Evolutionary conservation across 1,284 basidiomycete genomes (phyloP), one percentile per base, ranked within the genome.

Genomic region (Leucocoprinus gongylophorus): DNA sequence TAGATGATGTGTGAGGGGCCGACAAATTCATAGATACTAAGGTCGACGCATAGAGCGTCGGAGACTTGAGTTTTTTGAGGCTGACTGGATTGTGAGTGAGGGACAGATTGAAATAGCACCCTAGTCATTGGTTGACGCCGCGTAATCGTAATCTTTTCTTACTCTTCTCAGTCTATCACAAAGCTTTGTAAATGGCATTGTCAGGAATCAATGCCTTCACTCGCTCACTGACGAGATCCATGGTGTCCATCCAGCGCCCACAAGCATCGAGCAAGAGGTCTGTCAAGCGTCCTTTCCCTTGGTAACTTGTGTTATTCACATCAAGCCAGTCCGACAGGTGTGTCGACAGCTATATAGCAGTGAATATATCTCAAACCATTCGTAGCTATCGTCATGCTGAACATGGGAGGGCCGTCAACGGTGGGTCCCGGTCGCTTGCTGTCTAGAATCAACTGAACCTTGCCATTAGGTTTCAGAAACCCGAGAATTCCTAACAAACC

Each of bases 361-460:
- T 32, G 15, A 17, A 43, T 33, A 38, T 10, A 32, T 29, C 38
- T 46, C 45, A 44, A 53, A 46, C 54, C 48, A 39, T 51, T 45
- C 59, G 50, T 56, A 89, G 95, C 88, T 37, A 80, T 99, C 54
- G 90, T 99, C 30, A 91, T 99, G 88, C 78, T 99, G 73, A 99
- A 98, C 71, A 98, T 99, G 95, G 95, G 95, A 43, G 95, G 95
- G 0, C 95, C 95, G 9, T 83, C 88, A 38, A 97, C 92, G 46
- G 91, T 91, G 64, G 62, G 83, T 67, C 40, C 29, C 32, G 30
- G 30, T 41, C 44, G 41, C 33, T 28, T 41, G 56, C 46, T 32
- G 49, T 55, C 21, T 44, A 53, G 53, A 41, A 23, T 39, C 54
- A 46, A 30, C 38, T 42, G 47, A 39, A 32, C 33, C 47, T 55